Evolutionary conservation across 225 moss, liverwort and hornwort genomes (phyloP).

Genomic region (Ulota crispa): DNA sequence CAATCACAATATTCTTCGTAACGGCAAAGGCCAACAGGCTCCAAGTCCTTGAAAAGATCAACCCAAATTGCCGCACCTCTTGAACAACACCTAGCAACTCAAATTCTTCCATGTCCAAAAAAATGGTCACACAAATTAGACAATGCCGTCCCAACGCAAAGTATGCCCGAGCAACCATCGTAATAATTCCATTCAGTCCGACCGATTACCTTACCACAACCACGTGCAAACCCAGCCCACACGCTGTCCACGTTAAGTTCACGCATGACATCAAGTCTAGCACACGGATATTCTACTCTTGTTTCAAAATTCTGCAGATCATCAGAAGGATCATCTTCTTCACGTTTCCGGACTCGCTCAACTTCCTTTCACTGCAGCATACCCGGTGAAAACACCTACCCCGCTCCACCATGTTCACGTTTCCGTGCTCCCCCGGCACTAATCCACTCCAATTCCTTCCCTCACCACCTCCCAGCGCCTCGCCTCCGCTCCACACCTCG

Average conservation of each 20-base stretch:
- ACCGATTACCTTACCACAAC: too few species aligned
- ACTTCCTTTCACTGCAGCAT: conserved; percentile 36
- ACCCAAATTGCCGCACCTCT: neutral
- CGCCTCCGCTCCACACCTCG: conserved; percentile 14
- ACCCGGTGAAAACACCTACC: conserved; percentile 5
- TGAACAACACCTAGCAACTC: neutral
- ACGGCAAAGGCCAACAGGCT: too few species aligned
- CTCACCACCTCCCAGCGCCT: conserved; percentile 10
- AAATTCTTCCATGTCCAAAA: neutral
- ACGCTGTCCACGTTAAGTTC: neutral
- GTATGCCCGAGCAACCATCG: neutral
- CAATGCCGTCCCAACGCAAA: neutral
- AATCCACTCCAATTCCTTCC: neutral
- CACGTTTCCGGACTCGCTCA: neutral
- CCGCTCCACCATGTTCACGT: neutral
- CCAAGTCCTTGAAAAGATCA: too few species aligned
- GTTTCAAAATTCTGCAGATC: conserved; percentile 39
- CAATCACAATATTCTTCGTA: too few species aligned
- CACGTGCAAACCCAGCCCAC: neutral
- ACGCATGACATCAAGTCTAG: neutral
- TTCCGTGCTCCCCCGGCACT: neutral
- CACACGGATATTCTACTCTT: conserved; percentile 4
- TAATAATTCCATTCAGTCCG: neutral
- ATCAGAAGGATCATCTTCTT: conserved; percentile 34
- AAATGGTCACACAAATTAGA: neutral